Conservation (phyloP, 2,329 filamentous ascomycete species). For the Trichoderma citrinoviride region DNA sequence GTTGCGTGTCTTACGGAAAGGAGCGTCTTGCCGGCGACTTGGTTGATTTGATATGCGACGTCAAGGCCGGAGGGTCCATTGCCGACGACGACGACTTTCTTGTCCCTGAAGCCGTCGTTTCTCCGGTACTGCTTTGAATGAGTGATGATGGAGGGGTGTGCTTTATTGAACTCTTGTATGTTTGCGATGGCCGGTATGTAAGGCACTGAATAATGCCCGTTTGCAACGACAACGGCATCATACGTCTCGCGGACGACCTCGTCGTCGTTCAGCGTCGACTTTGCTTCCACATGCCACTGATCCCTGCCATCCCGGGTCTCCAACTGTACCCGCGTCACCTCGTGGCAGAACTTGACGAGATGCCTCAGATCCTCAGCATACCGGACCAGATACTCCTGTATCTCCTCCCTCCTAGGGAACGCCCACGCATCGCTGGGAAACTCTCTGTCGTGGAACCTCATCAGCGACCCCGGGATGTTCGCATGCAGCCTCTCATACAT, state of each 20-base stretch:
- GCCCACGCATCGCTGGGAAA: conserved; percentile 65
- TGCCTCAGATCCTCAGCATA: conserved; percentile 68
- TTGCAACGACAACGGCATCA: conserved; percentile 73
- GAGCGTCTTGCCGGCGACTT: conserved; percentile 61
- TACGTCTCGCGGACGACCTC: conserved; percentile 49
- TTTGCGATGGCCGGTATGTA: conserved; percentile 63
- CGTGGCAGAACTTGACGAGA: conserved; percentile 67
- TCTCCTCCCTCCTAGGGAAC: conserved; percentile 69
- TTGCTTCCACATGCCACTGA: conserved; percentile 61
- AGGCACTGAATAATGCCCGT: conserved; percentile 70
- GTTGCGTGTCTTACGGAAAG: conserved; percentile 58
- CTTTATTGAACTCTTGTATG: conserved; percentile 56
- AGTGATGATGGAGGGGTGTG: conserved; percentile 59
- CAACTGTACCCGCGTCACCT: conserved; percentile 60
- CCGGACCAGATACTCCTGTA: conserved; percentile 69
- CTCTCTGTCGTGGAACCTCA: conserved; percentile 71
- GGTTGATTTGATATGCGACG: conserved; percentile 72
- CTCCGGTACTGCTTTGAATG: conserved; percentile 80
- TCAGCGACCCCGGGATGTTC: conserved; percentile 79
- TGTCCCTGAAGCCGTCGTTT: conserved; percentile 59
- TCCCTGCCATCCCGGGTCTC: conserved; percentile 35
- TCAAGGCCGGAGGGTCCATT: conserved; percentile 83
- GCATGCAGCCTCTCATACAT: conserved; percentile 81
- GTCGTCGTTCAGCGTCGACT: conserved; percentile 45
- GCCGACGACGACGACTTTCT: conserved; percentile 80